Evolutionary conservation across 2,329 filamentous ascomycete genomes (phyloP).

Genomic region (Penicillium rolfsii): DNA sequence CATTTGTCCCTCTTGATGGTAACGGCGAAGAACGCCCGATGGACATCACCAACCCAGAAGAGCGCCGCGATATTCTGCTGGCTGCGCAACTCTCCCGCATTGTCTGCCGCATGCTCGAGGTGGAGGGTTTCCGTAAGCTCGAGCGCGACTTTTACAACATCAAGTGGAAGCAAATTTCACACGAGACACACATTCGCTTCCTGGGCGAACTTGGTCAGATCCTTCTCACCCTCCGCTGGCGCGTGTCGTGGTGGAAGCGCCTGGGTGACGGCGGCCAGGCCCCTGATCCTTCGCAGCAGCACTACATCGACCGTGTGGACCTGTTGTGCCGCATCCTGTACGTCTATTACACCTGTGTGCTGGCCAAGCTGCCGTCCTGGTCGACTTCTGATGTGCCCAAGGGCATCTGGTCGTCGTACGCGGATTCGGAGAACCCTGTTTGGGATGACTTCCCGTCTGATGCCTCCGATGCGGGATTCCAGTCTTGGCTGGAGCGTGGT

Average conservation of each 20-base stretch:
- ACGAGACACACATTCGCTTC: constrained; percentile 48
- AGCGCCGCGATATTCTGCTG: constrained; percentile 46
- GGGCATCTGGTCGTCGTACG: constrained; percentile 47
- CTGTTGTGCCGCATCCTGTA: constrained; percentile 50
- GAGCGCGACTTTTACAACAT: constrained; percentile 52
- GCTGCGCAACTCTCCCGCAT: constrained; percentile 52
- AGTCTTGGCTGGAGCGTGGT: constrained; percentile 46
- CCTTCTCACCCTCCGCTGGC: constrained; percentile 50
- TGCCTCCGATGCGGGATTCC: constrained; percentile 45
- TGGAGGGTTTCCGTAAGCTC: constrained; percentile 50
- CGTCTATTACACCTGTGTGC: constrained; percentile 51
- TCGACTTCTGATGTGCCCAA: constrained; percentile 41
- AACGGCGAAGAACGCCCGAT: constrained; percentile 41
- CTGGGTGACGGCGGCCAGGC: constrained; percentile 45
- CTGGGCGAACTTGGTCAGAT: constrained; percentile 46
- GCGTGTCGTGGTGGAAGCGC: constrained; percentile 50
- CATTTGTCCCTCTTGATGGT: constrained; percentile 40
- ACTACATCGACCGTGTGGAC: constrained; percentile 46
- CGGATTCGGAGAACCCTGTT: constrained; percentile 44
- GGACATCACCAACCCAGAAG: constrained; percentile 43
- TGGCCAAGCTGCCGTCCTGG: constrained; percentile 49
- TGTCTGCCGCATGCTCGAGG: constrained; percentile 51
- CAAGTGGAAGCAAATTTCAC: constrained; percentile 49
- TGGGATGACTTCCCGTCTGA: constrained; percentile 50
- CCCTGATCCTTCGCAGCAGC: constrained; percentile 43